Percentiles rank a stretch among this genome's conserved stretches.
These are phyloP conservation scores for Gigaspora rosea DNA, from an alignment of 192 early-diverging fungal genomes.

Conservation along the genomic window DNA sequence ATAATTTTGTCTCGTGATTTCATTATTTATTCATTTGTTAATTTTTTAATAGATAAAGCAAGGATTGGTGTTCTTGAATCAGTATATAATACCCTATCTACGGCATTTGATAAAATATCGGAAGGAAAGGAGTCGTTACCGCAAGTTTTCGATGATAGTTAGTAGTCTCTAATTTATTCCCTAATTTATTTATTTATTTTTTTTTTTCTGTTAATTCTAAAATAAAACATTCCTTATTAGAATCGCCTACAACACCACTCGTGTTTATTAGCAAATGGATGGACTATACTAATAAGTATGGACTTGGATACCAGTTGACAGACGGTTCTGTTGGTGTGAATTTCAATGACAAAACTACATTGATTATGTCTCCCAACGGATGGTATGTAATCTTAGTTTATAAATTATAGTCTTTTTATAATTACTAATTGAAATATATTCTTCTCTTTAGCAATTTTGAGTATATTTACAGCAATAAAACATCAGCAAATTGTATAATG, in stretches of 20 bases:
- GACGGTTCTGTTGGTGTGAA: constrained; percentile 83
- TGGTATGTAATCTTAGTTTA: constrained; percentile 36
- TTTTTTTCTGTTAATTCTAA: neutral
- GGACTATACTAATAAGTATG: constrained; percentile 82
- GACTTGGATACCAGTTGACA: constrained; percentile 83
- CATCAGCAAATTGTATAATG: neutral
- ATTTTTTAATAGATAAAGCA: neutral
- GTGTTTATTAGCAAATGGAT: constrained; percentile 91
- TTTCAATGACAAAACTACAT: constrained; percentile 87
- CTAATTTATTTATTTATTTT: neutral
- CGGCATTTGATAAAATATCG: neutral
- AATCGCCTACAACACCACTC: constrained; percentile 28
- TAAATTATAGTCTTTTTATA: neutral
- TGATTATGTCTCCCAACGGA: constrained; percentile 62
- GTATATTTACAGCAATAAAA: constrained; percentile 39
- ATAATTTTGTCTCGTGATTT: too few species aligned
- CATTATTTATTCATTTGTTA: neutral
- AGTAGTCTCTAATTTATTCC: neutral
- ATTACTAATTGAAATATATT: neutral
- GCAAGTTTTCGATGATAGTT: neutral
- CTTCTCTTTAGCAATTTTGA: constrained; percentile 9
- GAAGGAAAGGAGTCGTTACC: neutral
- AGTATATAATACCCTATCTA: neutral
- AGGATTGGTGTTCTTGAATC: neutral
- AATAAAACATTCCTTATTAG: neutral